Conservation (phyloP, 129 eudicot genomes). For the Cynara cardunculus region DNA sequence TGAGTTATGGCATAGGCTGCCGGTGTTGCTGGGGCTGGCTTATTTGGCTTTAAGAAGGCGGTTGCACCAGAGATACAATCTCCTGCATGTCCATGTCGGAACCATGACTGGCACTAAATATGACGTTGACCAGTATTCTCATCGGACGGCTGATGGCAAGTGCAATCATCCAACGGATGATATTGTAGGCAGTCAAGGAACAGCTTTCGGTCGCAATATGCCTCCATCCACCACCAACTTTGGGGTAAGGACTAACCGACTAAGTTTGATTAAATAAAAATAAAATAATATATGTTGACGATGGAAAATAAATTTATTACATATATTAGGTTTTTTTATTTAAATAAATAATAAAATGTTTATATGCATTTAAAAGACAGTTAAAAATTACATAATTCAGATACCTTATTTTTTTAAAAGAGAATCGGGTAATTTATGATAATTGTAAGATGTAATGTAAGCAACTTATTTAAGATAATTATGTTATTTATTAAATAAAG, state of each 20-base stretch:
- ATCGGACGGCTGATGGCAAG: constrained; percentile 53
- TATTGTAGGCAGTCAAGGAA: constrained; percentile 49
- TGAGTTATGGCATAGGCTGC: constrained; percentile 50
- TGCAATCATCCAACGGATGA: constrained; percentile 55
- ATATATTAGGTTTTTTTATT: too few relatives aligned
- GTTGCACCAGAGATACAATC: constrained; percentile 53
- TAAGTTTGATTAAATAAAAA: background rate
- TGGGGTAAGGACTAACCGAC: constrained; percentile 30
- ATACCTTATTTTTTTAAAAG: too few relatives aligned
- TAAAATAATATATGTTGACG: background rate
- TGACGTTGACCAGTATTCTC: constrained; percentile 32
- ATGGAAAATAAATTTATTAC: too few relatives aligned
- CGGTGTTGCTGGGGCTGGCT: constrained; percentile 38
- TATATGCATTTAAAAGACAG: too few relatives aligned
- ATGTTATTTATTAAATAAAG: too few relatives aligned
- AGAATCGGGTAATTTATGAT: too few relatives aligned
- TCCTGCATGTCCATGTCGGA: constrained; percentile 49
- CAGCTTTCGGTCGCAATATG: constrained; percentile 55
- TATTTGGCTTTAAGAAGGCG: constrained; percentile 48
- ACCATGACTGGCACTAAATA: constrained; percentile 27
- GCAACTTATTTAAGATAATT: too few relatives aligned
- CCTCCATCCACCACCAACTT: constrained; percentile 43
- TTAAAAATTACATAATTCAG: too few relatives aligned
- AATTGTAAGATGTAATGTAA: too few relatives aligned
- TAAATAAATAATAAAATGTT: too few relatives aligned